Base-by-base conservation (phyloP, 2,329 filamentous ascomycete genomes). In the Calonectria ilicicola region DNA sequence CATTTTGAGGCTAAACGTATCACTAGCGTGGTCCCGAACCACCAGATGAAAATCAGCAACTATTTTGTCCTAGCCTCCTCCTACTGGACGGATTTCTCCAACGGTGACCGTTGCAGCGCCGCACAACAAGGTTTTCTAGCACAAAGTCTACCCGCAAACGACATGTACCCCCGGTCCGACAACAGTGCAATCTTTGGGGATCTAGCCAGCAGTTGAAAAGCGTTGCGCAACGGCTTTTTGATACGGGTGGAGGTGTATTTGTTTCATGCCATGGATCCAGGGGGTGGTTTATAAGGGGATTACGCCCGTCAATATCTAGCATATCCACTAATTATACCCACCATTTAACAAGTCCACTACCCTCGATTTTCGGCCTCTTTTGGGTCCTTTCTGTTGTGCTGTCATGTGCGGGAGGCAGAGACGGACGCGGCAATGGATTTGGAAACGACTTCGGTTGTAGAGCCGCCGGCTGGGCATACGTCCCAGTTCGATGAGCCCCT, bases 111-210 rank as follows among this genome's bases (percentile, higher is more conserved):
- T 44, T 63, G 53, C 53, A 40, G 8, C 32, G 32, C 53, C 35
- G 32, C n/a, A 15, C 17, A 44, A 29, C 58, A 63, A 46, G 58
- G 38, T 44, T 44, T 63, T 46, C 58, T 63, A 46, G 58, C 23
- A n/a, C 38, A 29, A 63, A 63, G 58, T 46, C 58, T 44, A 46
- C 58, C 38, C 26, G 29, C 58, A 63, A 63, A 63, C 53, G 53
- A 60, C n/a, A 60, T 60, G 35, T 14, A 14, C 32, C 38, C 53
- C 53, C 21, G 12, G 15, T 15, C 8, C 19, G 8, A 21, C 27
- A 32, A 19, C 29, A 14, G 26, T 21, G 51, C 51, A 56, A 56
- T 53, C 19, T n/a, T 56, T 29, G 26, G 17, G 42, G 5, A 19
- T 44, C 19, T 44, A 2, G 17, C 42, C 42, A 23, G n/a, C 44